Evolutionary conservation across 176 grass and related monocot genomes (phyloP).

Genomic region (Echinochloa phyllopogon): DNA sequence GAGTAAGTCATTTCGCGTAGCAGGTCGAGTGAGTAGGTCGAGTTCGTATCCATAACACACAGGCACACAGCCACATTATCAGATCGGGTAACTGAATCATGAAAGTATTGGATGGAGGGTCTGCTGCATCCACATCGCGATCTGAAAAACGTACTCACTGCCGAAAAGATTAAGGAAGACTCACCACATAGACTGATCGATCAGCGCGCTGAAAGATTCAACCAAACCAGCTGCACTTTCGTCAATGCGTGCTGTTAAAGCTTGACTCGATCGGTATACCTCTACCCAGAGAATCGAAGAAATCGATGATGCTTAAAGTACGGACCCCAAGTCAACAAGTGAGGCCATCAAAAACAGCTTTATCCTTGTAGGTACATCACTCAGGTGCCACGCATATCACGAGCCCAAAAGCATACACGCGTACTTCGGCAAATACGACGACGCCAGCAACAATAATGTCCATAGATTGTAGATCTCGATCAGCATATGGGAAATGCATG

Average conservation of each 20-base stretch:
- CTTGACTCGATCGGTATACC: not conserved
- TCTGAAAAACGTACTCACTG: not conserved
- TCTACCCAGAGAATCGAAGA: not conserved
- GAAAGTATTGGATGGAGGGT: not conserved
- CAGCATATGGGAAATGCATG: not conserved
- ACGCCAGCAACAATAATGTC: not conserved
- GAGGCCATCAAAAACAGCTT: not conserved
- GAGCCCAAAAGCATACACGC: not conserved
- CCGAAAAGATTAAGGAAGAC: not conserved
- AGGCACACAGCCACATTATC: no score
- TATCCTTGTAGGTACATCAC: not conserved
- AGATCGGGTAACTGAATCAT: not conserved
- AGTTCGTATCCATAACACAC: no score
- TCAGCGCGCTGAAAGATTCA: not conserved
- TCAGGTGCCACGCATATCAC: not conserved
- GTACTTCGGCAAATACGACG: not conserved
- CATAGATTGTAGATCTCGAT: no score
- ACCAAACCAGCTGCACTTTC: not conserved
- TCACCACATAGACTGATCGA: no score
- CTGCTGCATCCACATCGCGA: no score
- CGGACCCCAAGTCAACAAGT: not conserved
- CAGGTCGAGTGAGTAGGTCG: no score
- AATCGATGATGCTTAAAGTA: not conserved
- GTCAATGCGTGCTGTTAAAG: conserved; percentile 31
- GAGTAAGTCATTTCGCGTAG: not conserved